A percentile compares a stretch with the other conserved stretches of the same genome.
Evolutionary conservation across 495 filamentous ascomycete genomes (phyloP).

Genomic region (Daldinia loculata): DNA sequence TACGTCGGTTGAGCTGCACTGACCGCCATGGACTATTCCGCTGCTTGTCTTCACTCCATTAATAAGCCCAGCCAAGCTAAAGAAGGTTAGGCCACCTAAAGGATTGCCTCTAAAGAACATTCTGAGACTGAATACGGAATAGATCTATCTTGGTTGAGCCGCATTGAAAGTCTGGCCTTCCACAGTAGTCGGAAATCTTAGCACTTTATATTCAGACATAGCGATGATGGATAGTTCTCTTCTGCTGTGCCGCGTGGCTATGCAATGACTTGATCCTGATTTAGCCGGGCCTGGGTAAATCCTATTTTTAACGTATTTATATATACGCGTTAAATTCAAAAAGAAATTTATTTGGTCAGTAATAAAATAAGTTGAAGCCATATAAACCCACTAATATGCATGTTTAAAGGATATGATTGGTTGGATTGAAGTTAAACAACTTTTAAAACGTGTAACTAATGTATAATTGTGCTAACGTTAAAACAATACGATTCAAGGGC

Average conservation of each 20-base stretch:
- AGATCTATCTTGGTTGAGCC: background rate
- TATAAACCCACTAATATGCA: no score
- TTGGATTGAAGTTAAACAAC: no score
- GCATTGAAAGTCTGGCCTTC: background rate
- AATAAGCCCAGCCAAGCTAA: background rate
- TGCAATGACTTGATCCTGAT: no score
- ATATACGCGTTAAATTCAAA: no score
- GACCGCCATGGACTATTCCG: slow-evolving; percentile 28
- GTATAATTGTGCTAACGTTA: no score
- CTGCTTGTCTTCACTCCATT: slow-evolving; percentile 9
- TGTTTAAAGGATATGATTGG: no score
- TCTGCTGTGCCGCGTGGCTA: background rate
- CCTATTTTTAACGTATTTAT: no score
- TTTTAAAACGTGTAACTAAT: no score
- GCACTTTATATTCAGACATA: background rate
- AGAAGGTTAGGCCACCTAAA: background rate
- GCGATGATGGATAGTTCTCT: background rate
- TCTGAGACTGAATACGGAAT: background rate
- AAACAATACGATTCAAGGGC: no score
- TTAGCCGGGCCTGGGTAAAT: no score
- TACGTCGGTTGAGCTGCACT: slow-evolving; percentile 26
- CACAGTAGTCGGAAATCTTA: background rate
- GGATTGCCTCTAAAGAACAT: background rate
- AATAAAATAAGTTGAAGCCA: no score
- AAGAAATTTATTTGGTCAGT: no score